Evolutionary conservation across 495 filamentous ascomycete species (phyloP), one percentile per base, ranked within the genome.

Genomic region (Gamarada debralockiae): DNA sequence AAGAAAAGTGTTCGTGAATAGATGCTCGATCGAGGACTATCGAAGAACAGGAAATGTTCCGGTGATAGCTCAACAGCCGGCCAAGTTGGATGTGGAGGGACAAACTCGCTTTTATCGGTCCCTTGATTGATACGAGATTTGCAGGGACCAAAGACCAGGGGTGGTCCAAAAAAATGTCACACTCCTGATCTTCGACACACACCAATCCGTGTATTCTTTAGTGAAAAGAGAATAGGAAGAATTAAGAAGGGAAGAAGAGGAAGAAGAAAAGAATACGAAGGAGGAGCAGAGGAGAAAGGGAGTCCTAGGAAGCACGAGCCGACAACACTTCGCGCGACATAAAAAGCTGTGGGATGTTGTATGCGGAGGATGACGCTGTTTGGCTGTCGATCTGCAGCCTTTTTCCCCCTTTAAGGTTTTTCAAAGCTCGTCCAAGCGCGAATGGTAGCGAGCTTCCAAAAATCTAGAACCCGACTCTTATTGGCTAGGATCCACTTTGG

Each of bases 341-440:
- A 40, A 50, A n/a, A 50, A 50, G 48, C 48, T 34, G 37, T 41
- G 37, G 36, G 27, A 21, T 47, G 44, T 31, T n/a, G 8, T 45
- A 23, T 44, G 48, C 21, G 36, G 18, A 22, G 15, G 22, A 50
- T 50, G 27, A 29, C 36, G 34, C 48, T 22, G 22, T 13, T 5
- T 38, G 33, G 23, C 13, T 24, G 21, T 47, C 44, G 23, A 29
- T 24, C 18, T 47, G 18, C 25, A 34, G n/a, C 20, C 20, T 47
- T 47, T 34, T 18, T 24, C 3, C 2, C 44, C 44, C 23, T 29
- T 10, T 4, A 29, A 10, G 27, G 27, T 29, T 29, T 29, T 29
- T 10, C n/a, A n/a, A n/a, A n/a, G n/a, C n/a, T n/a, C n/a, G n/a
- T n/a, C n/a, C n/a, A n/a, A n/a, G 27, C 27, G 27, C 4, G 4